Evolutionary conservation across 306 rosid species (phyloP), one percentile per base, ranked within the genome.

Genomic region (Hippophae tibetana): DNA sequence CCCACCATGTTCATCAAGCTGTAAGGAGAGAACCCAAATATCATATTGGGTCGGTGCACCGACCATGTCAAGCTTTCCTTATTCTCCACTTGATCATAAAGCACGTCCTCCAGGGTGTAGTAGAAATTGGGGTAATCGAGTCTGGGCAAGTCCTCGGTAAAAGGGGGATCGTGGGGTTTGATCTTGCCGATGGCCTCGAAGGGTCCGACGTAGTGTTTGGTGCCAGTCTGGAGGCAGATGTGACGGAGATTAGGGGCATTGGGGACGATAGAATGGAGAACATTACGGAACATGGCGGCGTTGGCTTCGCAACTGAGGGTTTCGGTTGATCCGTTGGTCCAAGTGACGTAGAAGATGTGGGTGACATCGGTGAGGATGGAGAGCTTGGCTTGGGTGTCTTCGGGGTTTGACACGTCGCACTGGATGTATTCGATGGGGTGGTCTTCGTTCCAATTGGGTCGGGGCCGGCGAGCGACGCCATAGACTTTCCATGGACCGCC

Each of bases 401-500:
- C 10, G 10, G 78, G 72, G 57, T 82, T 75, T 31, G 78, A 52
- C 74, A 82, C 42, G 26, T 82, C 87, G 72, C 87, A 82, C 69
- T 78, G 87, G 71, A 82, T 65, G 56, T 78, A 78, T 45, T 78
- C 78, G 14, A 78, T 27, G 0, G 84, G 80, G 49, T 76, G 82
- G 2, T 78, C 87, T 27, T 67, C 67, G 68, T 72, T 78, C 87
- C 87, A 82, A n/a, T 60, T n/a, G 7, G 87, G 84, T 0, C 82
- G 82, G 2, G 76, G 78, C 0, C 87, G 76, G 8, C 87, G 80
- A 1, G 78, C 84, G 6, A 82, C 87, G 13, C 87, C 87, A 43
- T 82, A 82, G 63, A 82, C 82, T 25, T 82, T 82, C 87, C 87
- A 82, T n/a, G 76, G 78, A 5, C 82, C 87, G 0, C 79, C 84